A percentile compares a stretch with the other conserved stretches of the same genome.
phyloP scores from a whole-genome alignment of 371 early-diverging fungal genomes.

The Apophysomyces variabilis region DNA sequence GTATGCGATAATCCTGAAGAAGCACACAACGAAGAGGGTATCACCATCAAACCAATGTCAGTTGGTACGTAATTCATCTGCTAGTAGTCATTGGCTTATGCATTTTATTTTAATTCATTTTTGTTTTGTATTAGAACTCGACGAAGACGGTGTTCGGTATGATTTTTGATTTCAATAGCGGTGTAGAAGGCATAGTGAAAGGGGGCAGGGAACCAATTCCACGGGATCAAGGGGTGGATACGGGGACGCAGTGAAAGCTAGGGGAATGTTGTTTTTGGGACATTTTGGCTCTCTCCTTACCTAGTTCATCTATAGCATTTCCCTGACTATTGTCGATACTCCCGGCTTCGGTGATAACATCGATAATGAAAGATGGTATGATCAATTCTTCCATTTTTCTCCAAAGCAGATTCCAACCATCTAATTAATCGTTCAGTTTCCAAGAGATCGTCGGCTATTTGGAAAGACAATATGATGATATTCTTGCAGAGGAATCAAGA shows the following conservation, averaged over 20 bases:
- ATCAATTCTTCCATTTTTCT: background rate
- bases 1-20: conserved; percentile 82
- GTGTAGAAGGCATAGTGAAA: background rate
- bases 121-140: conserved; percentile 69
- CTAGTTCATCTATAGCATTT: conserved; percentile 38
- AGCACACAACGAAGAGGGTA: conserved; percentile 91
- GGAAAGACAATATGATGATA: conserved; percentile 94
- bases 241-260: conserved; percentile 9
- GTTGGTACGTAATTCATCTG: conserved; percentile 40
- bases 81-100: no score
- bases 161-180: conserved; percentile 10
- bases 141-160: conserved; percentile 93
- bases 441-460: conserved; percentile 92
- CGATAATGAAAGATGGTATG: conserved; percentile 77
- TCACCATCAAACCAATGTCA: conserved; percentile 83
- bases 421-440: conserved; percentile 44
- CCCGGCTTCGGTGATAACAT: conserved; percentile 97
- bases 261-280: conserved; percentile 4
- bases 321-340: conserved; percentile 91
- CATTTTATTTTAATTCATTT: background rate
- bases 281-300: conserved; percentile 11
- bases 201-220: background rate
- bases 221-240: conserved; percentile 10
- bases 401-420: conserved; percentile 42
- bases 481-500: conserved; percentile 92